Evolutionary conservation across 208 protist genomes (phyloP).

Genomic region (Crithidia thermophila): DNA sequence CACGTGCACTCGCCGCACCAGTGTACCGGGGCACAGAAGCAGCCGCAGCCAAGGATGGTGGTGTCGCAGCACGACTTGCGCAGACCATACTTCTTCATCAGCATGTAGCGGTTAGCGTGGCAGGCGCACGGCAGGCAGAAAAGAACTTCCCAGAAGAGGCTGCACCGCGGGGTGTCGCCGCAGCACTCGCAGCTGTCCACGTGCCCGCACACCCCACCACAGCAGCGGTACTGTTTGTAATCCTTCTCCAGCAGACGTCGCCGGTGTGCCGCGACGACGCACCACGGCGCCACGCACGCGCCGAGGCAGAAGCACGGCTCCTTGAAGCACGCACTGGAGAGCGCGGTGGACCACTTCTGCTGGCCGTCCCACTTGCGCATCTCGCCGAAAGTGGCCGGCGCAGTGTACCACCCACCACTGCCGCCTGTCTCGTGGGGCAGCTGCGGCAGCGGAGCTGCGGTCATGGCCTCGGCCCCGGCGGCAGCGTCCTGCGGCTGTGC

Average conservation of each 20-base stretch:
- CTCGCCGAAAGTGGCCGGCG: constrained; percentile 31
- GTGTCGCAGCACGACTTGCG: constrained; percentile 60
- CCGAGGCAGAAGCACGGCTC: constrained; percentile 46
- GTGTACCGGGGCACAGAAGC: constrained; percentile 19
- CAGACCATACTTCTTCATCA: constrained; percentile 62
- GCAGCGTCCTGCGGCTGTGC: no score
- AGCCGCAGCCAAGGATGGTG: constrained; percentile 37
- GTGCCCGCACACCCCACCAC: constrained; percentile 50
- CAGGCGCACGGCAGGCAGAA: constrained; percentile 55
- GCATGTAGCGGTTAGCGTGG: constrained; percentile 73
- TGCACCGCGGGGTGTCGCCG: constrained; percentile 34
- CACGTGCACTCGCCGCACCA: constrained; percentile 20
- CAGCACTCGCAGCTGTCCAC: constrained; percentile 33
- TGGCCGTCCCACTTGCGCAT: constrained; percentile 39
- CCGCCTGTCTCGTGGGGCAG: not conserved
- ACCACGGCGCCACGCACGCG: constrained; percentile 59
- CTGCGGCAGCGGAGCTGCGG: not conserved
- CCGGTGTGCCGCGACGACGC: constrained; percentile 56
- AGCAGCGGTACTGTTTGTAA: constrained; percentile 62
- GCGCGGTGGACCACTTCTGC: constrained; percentile 38
- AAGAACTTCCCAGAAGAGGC: constrained; percentile 45
- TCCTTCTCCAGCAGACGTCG: constrained; percentile 52
- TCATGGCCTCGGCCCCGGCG: constrained; percentile 3
- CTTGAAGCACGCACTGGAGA: constrained; percentile 34
- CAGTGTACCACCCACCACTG: constrained; percentile 34